Evolutionary conservation across 805 yeast species (phyloP).

Genomic region (Saccharomycopsis sp.): DNA sequence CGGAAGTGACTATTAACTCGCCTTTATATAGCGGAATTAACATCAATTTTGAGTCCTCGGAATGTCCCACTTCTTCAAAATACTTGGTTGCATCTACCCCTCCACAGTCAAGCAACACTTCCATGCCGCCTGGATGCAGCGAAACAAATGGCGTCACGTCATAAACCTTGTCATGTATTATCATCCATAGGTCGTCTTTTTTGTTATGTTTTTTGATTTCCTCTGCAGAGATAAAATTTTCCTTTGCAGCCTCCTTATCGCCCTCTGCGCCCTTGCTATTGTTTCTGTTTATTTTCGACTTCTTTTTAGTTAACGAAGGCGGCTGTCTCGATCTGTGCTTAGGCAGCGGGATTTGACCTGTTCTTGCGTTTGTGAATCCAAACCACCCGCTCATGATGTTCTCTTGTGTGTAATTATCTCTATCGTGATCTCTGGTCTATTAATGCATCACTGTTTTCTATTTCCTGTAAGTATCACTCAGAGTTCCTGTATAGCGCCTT

Average conservation of each 20-base stretch:
- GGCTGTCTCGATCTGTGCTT: not conserved
- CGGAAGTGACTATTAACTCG: not conserved
- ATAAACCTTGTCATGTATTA: constrained; percentile 72
- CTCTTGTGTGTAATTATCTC: not conserved
- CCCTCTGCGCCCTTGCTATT: not conserved
- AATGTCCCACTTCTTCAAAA: constrained; percentile 60
- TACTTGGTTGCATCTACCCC: constrained; percentile 56
- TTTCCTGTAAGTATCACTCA: no score
- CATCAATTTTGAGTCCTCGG: constrained; percentile 55
- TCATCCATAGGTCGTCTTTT: constrained; percentile 76
- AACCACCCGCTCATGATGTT: not conserved
- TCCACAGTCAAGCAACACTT: constrained; percentile 52
- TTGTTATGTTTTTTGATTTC: constrained; percentile 67
- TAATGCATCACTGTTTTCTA: not conserved
- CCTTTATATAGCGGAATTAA: constrained; percentile 17
- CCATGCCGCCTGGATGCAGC: constrained; percentile 38
- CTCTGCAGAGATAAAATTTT: constrained; percentile 5
- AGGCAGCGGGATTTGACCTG: not conserved
- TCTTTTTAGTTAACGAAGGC: not conserved
- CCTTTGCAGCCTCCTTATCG: not conserved
- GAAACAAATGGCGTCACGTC: constrained; percentile 44
- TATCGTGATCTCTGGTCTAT: not conserved
- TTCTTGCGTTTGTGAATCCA: not conserved
- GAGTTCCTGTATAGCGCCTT: no score
- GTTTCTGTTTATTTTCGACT: not conserved